Percentiles rank a stretch among this genome's conserved stretches.
Conservation (phyloP, 495 filamentous ascomycete species). For the Haplographium delicatum region DNA sequence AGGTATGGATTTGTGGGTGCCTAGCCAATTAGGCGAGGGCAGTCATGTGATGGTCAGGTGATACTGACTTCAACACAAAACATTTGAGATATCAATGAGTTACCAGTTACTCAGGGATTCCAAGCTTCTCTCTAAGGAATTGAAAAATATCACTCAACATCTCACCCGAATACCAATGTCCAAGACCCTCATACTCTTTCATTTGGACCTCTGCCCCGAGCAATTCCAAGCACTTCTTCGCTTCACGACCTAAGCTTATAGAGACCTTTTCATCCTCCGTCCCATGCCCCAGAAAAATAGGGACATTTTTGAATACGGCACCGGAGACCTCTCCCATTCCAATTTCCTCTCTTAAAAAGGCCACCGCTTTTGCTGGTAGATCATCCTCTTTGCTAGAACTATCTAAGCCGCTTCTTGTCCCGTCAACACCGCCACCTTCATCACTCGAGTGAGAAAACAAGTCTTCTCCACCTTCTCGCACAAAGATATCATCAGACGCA, state of each 20-base stretch:
- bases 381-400: conserved; percentile 12
- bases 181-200: conserved; percentile 41
- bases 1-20: no score
- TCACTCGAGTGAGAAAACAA: conserved; percentile 23
- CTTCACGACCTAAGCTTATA: conserved; percentile 31
- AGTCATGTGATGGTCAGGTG: no score
- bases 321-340: conserved; percentile 8
- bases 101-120: not conserved
- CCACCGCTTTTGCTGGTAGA: conserved; percentile 18
- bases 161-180: conserved; percentile 48
- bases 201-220: conserved; percentile 35
- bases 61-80: no score
- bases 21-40: no score
- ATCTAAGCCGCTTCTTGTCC: no score
- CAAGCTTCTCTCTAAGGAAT: conserved; percentile 30
- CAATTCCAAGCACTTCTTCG: conserved; percentile 28
- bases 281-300: conserved; percentile 50
- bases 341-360: conserved; percentile 21
- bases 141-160: conserved; percentile 41
- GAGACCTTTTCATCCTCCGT: conserved; percentile 40
- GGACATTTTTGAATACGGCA: conserved; percentile 19
- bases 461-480: conserved; percentile 25
- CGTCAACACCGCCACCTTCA: conserved; percentile 18
- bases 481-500: conserved; percentile 10
- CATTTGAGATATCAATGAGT: no score